Conservation (phyloP, 129 eudicot genomes). For the Tagetes erecta region DNA sequence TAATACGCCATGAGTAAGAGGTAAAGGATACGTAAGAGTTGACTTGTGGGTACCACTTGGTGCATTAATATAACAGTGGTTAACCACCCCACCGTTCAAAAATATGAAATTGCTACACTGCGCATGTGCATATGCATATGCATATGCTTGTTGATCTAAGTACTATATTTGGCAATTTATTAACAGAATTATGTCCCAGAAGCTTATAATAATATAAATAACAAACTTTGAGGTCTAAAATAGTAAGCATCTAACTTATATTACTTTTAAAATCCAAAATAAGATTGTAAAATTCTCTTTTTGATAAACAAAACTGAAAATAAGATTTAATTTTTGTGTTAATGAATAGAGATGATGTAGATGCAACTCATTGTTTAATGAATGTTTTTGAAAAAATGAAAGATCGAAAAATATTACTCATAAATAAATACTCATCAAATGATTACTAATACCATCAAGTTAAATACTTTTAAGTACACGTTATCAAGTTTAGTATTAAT, state of each 20-base stretch:
- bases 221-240: not conserved
- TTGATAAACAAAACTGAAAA: too few relatives aligned
- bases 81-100: slow-evolving; percentile 57
- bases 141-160: slow-evolving; percentile 22
- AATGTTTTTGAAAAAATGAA: too few relatives aligned
- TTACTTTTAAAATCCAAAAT: not conserved
- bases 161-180: slow-evolving; percentile 11
- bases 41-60: slow-evolving; percentile 39
- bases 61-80: slow-evolving; percentile 33
- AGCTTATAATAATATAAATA: not conserved
- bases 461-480: not conserved
- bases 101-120: slow-evolving; percentile 27
- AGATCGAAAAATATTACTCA: not conserved
- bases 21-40: slow-evolving; percentile 41
- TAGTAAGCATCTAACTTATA: not conserved
- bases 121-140: slow-evolving; percentile 20
- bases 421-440: not conserved
- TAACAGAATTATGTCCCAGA: not conserved
- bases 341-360: too few relatives aligned
- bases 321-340: too few relatives aligned
- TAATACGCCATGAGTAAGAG: slow-evolving; percentile 38
- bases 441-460: not conserved
- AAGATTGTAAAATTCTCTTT: not conserved
- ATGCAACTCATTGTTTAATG: too few relatives aligned
- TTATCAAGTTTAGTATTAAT: not conserved